Conservation (phyloP, 768 basidiomycete species). For the Astraeus odoratus region DNA sequence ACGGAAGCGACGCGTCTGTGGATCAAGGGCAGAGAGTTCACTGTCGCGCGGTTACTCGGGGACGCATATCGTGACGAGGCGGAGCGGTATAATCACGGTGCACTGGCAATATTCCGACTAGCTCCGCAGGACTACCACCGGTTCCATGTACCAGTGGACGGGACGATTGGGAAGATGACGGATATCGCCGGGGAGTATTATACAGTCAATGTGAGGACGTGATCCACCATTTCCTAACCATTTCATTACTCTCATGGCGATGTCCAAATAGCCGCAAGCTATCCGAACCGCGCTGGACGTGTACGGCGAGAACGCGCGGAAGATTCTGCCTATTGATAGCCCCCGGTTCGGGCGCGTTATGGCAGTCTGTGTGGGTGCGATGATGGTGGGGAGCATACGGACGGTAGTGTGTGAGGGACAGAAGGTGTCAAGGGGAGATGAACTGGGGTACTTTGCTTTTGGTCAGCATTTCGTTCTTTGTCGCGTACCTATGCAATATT, state of each 20-base stretch:
- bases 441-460: conserved; percentile 93
- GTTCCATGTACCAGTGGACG: conserved; percentile 85
- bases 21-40: too few species aligned
- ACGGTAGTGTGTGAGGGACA: conserved; percentile 86
- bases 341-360: conserved; percentile 88
- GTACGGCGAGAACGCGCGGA: conserved; percentile 90
- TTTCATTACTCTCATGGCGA: too few species aligned
- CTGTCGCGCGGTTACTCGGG: too few species aligned
- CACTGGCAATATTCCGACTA: conserved; percentile 82
- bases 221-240: too few species aligned
- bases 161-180: conserved; percentile 74
- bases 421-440: conserved; percentile 73
- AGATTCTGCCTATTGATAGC: conserved; percentile 88
- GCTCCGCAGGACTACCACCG: conserved; percentile 97
- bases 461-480: conserved; percentile 43
- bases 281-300: conserved; percentile 87
- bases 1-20: too few species aligned
- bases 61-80: conserved; percentile 65
- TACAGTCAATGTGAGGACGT: conserved; percentile 73
- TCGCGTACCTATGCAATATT: not conserved
- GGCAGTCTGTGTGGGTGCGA: conserved; percentile 87
- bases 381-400: conserved; percentile 92
- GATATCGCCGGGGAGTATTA: conserved; percentile 90
- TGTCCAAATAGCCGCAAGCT: conserved; percentile 67
- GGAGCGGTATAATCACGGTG: conserved; percentile 70